phyloP scores from a whole-genome alignment of 2,329 filamentous ascomycete species.

The Incumbomyces lentus region DNA sequence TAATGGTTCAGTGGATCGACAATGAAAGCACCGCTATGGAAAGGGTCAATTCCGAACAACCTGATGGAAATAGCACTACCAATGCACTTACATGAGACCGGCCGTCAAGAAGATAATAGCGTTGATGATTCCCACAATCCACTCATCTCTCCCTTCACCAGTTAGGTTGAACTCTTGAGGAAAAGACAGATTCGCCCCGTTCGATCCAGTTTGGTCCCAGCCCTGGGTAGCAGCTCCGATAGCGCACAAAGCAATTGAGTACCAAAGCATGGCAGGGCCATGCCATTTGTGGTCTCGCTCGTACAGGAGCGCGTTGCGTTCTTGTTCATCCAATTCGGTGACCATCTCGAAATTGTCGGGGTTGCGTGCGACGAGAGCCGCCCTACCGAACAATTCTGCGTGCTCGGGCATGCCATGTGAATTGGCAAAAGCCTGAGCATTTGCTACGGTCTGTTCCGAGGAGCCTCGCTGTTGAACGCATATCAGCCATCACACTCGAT shows the following conservation, averaged over 20 bases:
- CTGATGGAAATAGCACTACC: conserved; percentile 26
- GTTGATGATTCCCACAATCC: conserved; percentile 37
- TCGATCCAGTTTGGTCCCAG: conserved; percentile 36
- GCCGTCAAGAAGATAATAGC: conserved; percentile 49
- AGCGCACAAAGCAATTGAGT: conserved; percentile 31
- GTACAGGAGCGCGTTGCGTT: conserved; percentile 25
- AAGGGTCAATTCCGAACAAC: background rate
- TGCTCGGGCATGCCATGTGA: conserved; percentile 4
- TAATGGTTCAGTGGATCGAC: conserved; percentile 24
- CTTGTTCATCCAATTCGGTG: conserved; percentile 24
- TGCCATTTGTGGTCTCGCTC: conserved; percentile 29
- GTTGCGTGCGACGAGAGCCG: conserved; percentile 27
- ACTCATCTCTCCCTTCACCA: conserved; percentile 20
- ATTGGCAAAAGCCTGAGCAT: conserved; percentile 27
- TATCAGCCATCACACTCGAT: background rate
- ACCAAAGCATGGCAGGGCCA: conserved; percentile 28
- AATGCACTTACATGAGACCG: conserved; percentile 41
- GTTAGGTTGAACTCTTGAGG: conserved; percentile 29
- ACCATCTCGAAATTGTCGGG: conserved; percentile 38
- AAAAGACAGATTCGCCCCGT: conserved; percentile 36
- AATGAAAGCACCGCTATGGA: conserved; percentile 40
- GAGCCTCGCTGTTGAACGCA: conserved; percentile 23
- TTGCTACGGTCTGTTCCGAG: conserved; percentile 23
- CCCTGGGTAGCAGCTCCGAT: conserved; percentile 34
- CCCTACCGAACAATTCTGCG: conserved; percentile 13